Percentiles rank a stretch among this genome's conserved stretches.
phyloP scores from a whole-genome alignment of 2,329 filamentous ascomycete species.

The Cercospora berteroae region DNA sequence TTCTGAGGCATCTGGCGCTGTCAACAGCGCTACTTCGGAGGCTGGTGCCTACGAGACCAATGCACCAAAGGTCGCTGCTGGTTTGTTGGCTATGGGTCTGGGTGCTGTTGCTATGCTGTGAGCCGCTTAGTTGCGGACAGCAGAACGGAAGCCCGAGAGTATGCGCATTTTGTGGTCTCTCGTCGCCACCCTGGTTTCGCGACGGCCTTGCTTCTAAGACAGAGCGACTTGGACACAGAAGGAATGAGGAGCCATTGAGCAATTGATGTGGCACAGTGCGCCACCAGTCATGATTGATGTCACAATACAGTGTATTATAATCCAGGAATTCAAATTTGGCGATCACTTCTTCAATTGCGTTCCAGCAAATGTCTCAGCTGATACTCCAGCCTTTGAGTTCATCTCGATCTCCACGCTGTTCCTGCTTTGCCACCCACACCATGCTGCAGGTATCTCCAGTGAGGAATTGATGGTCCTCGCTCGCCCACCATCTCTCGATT shows the following conservation, averaged over 20 bases:
- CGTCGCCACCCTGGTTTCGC: background rate
- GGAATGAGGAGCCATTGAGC: background rate
- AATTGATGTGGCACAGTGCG: background rate
- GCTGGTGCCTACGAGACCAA: conserved; percentile 27
- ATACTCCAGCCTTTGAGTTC: background rate
- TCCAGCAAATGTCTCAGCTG: background rate
- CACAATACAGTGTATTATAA: background rate
- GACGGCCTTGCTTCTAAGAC: background rate
- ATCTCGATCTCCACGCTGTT: background rate
- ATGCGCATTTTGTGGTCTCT: background rate
- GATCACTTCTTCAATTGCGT: background rate
- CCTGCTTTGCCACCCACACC: background rate
- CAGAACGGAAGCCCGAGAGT: background rate
- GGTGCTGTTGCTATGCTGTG: conserved; percentile 35
- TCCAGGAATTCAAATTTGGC: background rate
- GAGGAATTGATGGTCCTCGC: background rate
- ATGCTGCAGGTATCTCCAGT: no score
- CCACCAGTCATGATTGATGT: background rate
- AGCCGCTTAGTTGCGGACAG: background rate
- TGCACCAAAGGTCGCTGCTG: conserved; percentile 30
- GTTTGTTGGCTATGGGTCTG: conserved; percentile 34
- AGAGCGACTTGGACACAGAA: background rate
- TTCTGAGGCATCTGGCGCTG: conserved; percentile 11
- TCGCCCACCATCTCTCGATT: background rate
- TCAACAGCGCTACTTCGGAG: conserved; percentile 11